Conservation (phyloP, 176 grass and related monocot genomes). For the Paspalum vaginatum region DNA sequence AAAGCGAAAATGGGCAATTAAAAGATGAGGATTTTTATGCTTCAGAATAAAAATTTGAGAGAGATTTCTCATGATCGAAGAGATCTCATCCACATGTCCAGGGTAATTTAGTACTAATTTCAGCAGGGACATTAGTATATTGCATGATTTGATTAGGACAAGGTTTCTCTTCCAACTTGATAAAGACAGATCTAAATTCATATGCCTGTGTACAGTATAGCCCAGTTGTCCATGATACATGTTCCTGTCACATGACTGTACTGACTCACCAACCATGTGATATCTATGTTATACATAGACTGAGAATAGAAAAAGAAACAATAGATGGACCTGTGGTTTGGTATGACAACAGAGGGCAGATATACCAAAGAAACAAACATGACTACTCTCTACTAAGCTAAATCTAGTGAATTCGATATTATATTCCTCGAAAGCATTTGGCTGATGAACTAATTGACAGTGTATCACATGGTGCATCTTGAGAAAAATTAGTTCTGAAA, state of each 20-base stretch:
- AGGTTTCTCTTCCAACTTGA: slow-evolving; percentile 28
- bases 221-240: slow-evolving; percentile 6
- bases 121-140: not conserved
- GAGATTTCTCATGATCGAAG: not conserved
- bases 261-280: slow-evolving; percentile 32
- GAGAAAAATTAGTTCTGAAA: not conserved
- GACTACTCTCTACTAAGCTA: not conserved
- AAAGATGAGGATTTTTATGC: not conserved
- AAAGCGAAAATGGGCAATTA: not conserved
- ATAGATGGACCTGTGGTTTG: not conserved
- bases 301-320: not conserved
- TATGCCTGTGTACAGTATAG: not conserved
- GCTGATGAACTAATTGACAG: not conserved
- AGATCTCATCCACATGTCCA: not conserved
- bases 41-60: not conserved
- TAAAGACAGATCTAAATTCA: slow-evolving; percentile 25
- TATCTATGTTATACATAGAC: not conserved
- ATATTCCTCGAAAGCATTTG: not conserved
- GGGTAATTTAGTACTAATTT: not conserved
- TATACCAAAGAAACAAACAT: not conserved
- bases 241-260: slow-evolving; percentile 34
- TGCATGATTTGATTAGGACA: slow-evolving; percentile 21
- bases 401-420: not conserved
- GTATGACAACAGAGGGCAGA: not conserved
- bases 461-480: not conserved